Conservation (phyloP, 202 grass and related monocot species). For the Schoenoplectus triqueter region DNA sequence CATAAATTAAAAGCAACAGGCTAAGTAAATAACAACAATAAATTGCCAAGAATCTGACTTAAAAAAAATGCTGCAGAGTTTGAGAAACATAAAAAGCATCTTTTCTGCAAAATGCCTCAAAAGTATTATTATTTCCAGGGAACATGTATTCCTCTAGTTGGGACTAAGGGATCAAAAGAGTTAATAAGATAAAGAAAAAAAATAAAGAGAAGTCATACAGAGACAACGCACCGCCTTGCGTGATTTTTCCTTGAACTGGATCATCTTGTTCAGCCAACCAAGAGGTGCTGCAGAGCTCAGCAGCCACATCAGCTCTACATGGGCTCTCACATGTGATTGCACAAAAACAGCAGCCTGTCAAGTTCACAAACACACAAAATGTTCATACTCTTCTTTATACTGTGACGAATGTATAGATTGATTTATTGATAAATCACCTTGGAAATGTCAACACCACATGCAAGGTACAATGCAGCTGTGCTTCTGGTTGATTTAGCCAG, state of each 20-base stretch:
- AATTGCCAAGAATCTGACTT: background rate
- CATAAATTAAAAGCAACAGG: background rate
- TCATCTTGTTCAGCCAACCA: conserved; percentile 98
- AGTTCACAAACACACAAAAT: conserved; percentile 32
- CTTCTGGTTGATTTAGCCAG: conserved; percentile 93
- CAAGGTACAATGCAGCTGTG: conserved; percentile 92
- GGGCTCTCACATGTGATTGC: conserved; percentile 94
- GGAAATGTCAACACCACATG: conserved; percentile 84
- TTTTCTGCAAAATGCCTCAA: conserved; percentile 1
- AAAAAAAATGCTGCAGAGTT: background rate
- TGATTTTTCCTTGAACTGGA: conserved; percentile 99
- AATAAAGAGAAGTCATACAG: conserved; percentile 70
- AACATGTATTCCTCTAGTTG: conserved; percentile 6
- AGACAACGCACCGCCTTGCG: conserved; percentile 95
- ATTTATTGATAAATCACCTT: conserved; percentile 54
- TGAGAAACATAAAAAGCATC: conserved; percentile 5
- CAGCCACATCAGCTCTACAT: conserved; percentile 99
- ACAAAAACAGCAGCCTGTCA: conserved; percentile 92
- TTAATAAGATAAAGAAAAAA: conserved; percentile 13
- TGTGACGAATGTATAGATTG: conserved; percentile 25
- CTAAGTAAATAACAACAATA: background rate
- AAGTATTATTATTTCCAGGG: background rate
- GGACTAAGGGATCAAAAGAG: background rate
- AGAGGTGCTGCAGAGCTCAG: conserved; percentile 91
- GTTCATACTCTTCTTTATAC: background rate